phyloP scores from a whole-genome alignment of 2,329 filamentous ascomycete species.

The Teratosphaeria gauchensis region DNA sequence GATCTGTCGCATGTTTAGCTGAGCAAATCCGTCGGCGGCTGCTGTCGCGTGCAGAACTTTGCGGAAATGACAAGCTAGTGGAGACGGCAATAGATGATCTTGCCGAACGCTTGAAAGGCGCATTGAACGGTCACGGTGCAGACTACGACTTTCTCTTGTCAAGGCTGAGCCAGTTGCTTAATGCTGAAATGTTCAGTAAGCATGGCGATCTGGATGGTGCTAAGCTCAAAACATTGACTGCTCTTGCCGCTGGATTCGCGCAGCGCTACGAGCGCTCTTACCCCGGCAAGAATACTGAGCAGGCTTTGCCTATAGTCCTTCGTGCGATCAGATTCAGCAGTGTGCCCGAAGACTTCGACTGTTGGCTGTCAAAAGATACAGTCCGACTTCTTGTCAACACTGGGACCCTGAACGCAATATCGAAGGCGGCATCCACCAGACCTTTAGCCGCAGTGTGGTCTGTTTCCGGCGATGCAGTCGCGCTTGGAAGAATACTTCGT shows the following conservation, averaged over 20 bases:
- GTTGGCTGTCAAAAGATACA: slow-evolving; percentile 44
- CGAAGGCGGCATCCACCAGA: slow-evolving; percentile 38
- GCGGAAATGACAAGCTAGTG: background rate
- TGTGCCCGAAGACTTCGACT: slow-evolving; percentile 11
- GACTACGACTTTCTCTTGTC: slow-evolving; percentile 18
- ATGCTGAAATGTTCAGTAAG: background rate
- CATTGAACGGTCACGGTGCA: slow-evolving; percentile 11
- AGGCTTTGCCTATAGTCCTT: slow-evolving; percentile 13
- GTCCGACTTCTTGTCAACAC: slow-evolving; percentile 52
- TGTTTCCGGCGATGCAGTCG: slow-evolving; percentile 9
- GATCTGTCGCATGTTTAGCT: background rate
- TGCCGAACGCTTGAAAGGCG: background rate
- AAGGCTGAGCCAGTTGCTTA: background rate
- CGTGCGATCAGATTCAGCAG: slow-evolving; percentile 9
- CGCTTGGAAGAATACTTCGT: slow-evolving; percentile 15
- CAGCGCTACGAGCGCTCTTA: slow-evolving; percentile 18
- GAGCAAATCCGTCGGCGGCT: background rate
- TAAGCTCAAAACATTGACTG: background rate
- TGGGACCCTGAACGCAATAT: slow-evolving; percentile 48
- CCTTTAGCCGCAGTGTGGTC: slow-evolving; percentile 28
- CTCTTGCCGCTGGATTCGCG: slow-evolving; percentile 17
- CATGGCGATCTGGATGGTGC: background rate
- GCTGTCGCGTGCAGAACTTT: background rate
- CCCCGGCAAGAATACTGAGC: slow-evolving; percentile 7
- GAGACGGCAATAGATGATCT: background rate